Conservation (phyloP, 176 grass and related monocot species). For the Musa beccarii region DNA sequence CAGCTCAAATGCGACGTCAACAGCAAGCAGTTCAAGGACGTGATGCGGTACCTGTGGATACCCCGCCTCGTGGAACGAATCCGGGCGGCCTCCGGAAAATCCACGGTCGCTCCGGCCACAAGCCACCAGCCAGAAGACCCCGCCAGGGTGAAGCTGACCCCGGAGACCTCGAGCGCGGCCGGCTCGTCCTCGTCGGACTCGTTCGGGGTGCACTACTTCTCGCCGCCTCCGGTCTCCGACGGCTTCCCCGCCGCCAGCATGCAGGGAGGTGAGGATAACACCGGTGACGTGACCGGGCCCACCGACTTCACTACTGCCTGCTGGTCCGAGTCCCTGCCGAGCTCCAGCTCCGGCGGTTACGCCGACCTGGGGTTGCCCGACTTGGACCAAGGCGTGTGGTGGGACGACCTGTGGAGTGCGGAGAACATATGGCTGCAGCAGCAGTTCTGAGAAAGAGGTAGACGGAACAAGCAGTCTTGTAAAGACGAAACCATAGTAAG, state of each 20-base stretch:
- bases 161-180: neutral
- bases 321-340: neutral
- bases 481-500: too few relatives aligned
- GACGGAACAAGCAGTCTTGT: too few relatives aligned
- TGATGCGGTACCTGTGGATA: slow-evolving; percentile 6
- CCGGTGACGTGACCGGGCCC: too few relatives aligned
- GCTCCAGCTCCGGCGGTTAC: neutral
- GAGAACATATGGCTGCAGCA: neutral
- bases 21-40: slow-evolving; percentile 16
- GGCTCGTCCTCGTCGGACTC: neutral
- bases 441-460: neutral
- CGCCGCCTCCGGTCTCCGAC: neutral
- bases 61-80: slow-evolving; percentile 9
- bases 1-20: slow-evolving; percentile 15
- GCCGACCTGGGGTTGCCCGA: neutral
- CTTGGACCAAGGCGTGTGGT: neutral
- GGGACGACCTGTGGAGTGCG: neutral
- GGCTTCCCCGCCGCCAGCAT: neutral
- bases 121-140: neutral
- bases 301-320: too few relatives aligned
- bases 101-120: neutral
- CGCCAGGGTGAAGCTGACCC: neutral
- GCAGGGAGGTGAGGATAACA: neutral
- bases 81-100: neutral
- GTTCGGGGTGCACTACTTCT: neutral